phyloP scores from a whole-genome alignment of 148 eudicot genomes.

The Fagopyrum tataricum region DNA sequence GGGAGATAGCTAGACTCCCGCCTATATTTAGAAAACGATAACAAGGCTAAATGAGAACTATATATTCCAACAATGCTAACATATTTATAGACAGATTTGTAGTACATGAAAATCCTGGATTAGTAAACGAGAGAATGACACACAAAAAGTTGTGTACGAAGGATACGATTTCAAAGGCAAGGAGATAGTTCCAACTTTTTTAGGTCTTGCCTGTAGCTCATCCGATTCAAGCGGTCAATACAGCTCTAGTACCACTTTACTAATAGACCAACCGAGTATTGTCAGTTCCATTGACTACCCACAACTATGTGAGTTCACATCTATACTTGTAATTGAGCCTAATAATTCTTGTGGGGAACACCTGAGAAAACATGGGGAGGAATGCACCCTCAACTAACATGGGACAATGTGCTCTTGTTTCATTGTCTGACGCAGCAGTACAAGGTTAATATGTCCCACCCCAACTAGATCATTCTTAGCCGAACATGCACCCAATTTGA shows the following conservation, averaged over 20 bases:
- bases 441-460: constrained; percentile 7
- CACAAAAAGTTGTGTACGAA: too few relatives aligned
- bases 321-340: background rate
- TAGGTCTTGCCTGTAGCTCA: too few relatives aligned
- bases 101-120: too few relatives aligned
- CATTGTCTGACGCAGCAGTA: constrained; percentile 11
- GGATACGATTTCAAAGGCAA: background rate
- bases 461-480: background rate
- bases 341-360: constrained; percentile 15
- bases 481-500: background rate
- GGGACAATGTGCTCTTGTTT: constrained; percentile 13
- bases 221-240: too few relatives aligned
- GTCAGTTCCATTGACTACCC: constrained; percentile 2
- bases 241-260: too few relatives aligned
- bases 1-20: too few relatives aligned
- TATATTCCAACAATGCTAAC: too few relatives aligned
- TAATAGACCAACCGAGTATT: too few relatives aligned
- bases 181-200: background rate
- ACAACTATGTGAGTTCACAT: background rate
- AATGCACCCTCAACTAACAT: constrained; percentile 9
- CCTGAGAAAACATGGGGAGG: constrained; percentile 12
- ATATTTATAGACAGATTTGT: too few relatives aligned
- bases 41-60: too few relatives aligned
- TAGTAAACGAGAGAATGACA: too few relatives aligned
- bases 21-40: too few relatives aligned